Percentiles rank a stretch among this genome's conserved stretches.
phyloP scores from a whole-genome alignment of 2,329 filamentous ascomycete species.

The Apiospora aurea region DNA sequence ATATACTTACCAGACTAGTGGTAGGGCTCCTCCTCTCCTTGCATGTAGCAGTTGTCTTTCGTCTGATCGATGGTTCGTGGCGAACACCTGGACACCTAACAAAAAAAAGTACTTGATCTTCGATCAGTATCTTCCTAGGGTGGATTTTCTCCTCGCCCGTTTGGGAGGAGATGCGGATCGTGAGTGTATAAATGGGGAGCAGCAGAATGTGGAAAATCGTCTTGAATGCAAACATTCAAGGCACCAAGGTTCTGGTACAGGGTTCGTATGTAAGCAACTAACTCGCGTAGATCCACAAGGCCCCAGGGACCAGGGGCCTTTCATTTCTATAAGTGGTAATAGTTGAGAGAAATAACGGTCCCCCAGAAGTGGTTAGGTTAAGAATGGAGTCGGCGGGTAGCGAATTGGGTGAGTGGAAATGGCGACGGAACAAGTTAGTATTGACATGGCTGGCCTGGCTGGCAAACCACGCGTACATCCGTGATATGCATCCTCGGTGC shows the following conservation, averaged over 20 bases:
- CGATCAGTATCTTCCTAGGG: background rate
- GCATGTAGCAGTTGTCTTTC: background rate
- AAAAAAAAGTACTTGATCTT: too few species aligned
- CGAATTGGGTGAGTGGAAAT: conserved; percentile 8
- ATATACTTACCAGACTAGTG: background rate
- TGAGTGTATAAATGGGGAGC: background rate
- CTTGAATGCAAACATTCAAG: background rate
- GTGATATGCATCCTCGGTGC: conserved; percentile 11
- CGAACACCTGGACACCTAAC: background rate
- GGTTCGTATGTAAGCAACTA: conserved; percentile 3
- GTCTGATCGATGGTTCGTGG: background rate
- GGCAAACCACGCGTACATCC: background rate
- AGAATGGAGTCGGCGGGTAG: conserved; percentile 14
- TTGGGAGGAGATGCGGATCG: background rate
- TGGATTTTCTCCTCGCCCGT: background rate
- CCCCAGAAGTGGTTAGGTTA: conserved; percentile 18
- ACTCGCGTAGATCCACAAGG: background rate
- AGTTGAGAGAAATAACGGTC: conserved; percentile 3
- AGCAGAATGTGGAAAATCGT: background rate
- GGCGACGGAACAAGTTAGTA: background rate
- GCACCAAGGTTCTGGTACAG: background rate
- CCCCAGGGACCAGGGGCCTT: background rate
- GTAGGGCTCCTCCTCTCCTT: background rate
- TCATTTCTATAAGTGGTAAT: conserved; percentile 1
- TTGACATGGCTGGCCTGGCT: background rate